These are phyloP conservation scores for Mallotus nudiflorus DNA, from an alignment of 345 rosid species.

Conservation along the genomic window DNA sequence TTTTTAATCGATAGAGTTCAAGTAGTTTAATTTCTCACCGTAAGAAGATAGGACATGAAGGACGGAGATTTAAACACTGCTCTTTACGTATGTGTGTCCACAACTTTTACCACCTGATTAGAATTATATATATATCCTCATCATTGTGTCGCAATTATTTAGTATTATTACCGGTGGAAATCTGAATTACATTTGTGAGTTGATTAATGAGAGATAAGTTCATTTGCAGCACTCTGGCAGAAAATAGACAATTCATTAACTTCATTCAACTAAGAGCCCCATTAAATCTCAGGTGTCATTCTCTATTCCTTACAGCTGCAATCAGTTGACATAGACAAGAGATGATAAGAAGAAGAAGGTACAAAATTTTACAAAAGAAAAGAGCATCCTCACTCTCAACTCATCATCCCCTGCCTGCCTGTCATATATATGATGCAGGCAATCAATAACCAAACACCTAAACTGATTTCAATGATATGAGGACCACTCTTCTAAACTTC, in stretches of 20 bases:
- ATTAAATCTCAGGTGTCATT: background rate
- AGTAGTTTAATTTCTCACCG: no score
- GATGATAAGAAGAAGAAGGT: background rate
- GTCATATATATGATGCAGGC: no score
- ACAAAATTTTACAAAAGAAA: background rate
- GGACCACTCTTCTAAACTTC: conserved; percentile 5
- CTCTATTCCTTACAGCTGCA: background rate
- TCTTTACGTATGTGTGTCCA: no score
- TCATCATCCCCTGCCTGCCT: background rate
- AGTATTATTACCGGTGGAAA: no score
- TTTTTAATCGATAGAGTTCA: no score
- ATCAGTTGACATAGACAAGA: conserved; percentile 19
- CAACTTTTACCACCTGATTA: no score
- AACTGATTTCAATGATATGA: background rate
- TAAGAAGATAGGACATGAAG: no score
- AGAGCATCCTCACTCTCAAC: background rate
- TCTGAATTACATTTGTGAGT: no score
- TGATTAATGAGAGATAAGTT: no score
- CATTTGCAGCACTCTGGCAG: background rate
- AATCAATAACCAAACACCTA: background rate
- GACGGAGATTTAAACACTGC: no score
- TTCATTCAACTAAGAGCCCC: background rate
- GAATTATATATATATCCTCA: no score
- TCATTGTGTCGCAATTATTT: no score
- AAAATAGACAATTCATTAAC: conserved; percentile 9